Evolutionary conservation across 179 eudicot genomes (phyloP).

Genomic region (Pouteria campechiana): DNA sequence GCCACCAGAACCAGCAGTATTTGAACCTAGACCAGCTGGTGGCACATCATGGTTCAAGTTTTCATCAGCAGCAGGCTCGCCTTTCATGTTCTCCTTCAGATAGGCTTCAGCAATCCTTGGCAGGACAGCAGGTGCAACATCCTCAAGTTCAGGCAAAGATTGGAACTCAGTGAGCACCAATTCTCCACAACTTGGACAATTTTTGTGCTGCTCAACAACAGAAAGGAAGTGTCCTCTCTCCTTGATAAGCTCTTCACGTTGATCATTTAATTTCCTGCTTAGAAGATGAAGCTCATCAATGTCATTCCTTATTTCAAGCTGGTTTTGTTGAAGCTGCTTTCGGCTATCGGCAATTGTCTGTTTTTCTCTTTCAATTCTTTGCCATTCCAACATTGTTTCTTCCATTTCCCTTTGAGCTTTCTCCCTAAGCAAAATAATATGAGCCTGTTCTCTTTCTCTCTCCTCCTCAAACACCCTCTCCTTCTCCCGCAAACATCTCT

Average conservation of each 20-base stretch:
- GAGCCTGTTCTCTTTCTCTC: slow-evolving; percentile 25
- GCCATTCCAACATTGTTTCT: slow-evolving; percentile 37
- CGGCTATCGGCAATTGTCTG: slow-evolving; percentile 38
- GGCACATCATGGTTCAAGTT: slow-evolving; percentile 20
- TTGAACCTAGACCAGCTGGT: slow-evolving; percentile 20
- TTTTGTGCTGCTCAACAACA: slow-evolving; percentile 48
- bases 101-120: slow-evolving; percentile 28
- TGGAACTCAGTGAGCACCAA: slow-evolving; percentile 37
- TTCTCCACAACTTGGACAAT: slow-evolving; percentile 55
- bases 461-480: slow-evolving; percentile 55
- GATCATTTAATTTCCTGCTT: slow-evolving; percentile 56
- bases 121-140: slow-evolving; percentile 26
- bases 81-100: slow-evolving; percentile 17
- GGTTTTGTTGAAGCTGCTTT: slow-evolving; percentile 50
- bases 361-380: slow-evolving; percentile 47
- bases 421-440: slow-evolving; percentile 36
- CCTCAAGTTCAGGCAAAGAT: slow-evolving; percentile 25
- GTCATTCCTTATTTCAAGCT: slow-evolving; percentile 64
- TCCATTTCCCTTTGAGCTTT: slow-evolving; percentile 35
- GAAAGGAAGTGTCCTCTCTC: slow-evolving; percentile 48
- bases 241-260: slow-evolving; percentile 42
- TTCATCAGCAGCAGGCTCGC: slow-evolving; percentile 15
- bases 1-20: slow-evolving; percentile 32
- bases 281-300: slow-evolving; percentile 54
- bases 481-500: slow-evolving; percentile 37